phyloP scores from a whole-genome alignment of 2,329 filamentous ascomycete genomes.

The Lasiodiplodia gonubiensis region DNA sequence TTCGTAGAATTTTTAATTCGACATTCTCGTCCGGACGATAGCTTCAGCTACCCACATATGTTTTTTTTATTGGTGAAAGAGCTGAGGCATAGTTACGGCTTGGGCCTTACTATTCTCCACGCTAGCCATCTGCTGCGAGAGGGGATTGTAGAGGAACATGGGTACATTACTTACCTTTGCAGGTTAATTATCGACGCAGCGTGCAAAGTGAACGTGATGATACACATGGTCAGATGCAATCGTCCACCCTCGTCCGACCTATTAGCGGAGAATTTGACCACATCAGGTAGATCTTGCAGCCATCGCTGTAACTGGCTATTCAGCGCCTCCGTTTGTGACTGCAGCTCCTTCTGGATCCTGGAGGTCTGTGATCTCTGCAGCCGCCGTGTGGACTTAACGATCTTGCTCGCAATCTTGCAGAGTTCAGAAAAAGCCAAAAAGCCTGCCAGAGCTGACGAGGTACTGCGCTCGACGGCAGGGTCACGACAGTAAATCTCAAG shows the following conservation, averaged over 20 bases:
- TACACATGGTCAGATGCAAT: conserved; percentile 18
- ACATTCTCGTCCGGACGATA: no score
- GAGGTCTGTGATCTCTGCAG: background rate
- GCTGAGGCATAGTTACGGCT: no score
- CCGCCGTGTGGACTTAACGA: conserved; percentile 6
- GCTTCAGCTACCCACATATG: no score
- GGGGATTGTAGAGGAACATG: background rate
- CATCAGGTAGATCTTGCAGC: conserved; percentile 6
- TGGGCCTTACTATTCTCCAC: no score
- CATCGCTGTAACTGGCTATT: background rate
- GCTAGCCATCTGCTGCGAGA: no score
- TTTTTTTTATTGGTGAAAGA: no score
- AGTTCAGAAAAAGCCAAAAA: conserved; percentile 16
- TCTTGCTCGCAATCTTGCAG: conserved; percentile 14
- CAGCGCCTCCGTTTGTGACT: background rate
- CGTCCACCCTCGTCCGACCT: conserved; percentile 7
- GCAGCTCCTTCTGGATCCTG: conserved; percentile 8
- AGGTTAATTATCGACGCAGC: conserved; percentile 14
- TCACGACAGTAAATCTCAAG: conserved; percentile 11
- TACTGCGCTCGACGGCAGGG: background rate
- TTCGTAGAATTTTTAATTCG: no score
- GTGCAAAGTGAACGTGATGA: conserved; percentile 16
- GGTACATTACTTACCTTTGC: background rate
- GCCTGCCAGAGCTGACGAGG: conserved; percentile 5
- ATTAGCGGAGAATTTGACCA: conserved; percentile 17